Percentiles rank a stretch among this genome's conserved stretches.
Evolutionary conservation across 228 moss, liverwort and hornwort genomes (phyloP).

Genomic region (Sphagnum fallax): DNA sequence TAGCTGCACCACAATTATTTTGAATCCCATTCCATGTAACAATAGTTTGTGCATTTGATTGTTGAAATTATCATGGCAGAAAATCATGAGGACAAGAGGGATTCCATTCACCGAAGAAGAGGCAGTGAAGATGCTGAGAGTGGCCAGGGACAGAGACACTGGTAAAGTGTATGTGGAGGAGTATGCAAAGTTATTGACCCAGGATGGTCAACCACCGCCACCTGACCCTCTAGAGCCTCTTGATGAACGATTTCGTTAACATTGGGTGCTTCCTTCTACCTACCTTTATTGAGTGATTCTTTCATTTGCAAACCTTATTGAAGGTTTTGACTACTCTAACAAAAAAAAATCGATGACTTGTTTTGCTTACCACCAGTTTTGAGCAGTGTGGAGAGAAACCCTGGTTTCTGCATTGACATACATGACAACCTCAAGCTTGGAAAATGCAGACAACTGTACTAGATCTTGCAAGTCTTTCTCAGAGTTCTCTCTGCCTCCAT

Average conservation of each 20-base stretch:
- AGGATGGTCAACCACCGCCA: conserved; percentile 62
- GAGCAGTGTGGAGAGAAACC: no score
- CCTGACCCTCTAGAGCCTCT: conserved; percentile 43
- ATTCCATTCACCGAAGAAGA: conserved; percentile 65
- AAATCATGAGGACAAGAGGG: conserved; percentile 62
- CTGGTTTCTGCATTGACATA: no score
- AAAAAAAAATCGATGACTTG: no score
- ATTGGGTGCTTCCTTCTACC: no score
- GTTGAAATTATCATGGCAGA: conserved; percentile 14
- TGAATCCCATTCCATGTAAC: not conserved
- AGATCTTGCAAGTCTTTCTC: no score
- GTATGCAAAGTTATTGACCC: conserved; percentile 42
- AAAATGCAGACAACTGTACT: no score
- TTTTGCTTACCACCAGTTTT: no score
- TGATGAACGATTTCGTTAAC: conserved; percentile 20
- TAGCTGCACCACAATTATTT: not conserved
- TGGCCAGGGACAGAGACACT: conserved; percentile 59
- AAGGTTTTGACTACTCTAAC: no score
- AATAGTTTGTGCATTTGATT: not conserved
- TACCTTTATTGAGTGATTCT: no score
- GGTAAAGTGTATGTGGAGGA: conserved; percentile 54
- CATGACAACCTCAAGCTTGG: no score
- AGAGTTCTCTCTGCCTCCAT: no score
- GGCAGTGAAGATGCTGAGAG: conserved; percentile 40
- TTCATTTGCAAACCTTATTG: no score